phyloP scores from a whole-genome alignment of 768 basidiomycete species.

The Daedaleopsis nitida region DNA sequence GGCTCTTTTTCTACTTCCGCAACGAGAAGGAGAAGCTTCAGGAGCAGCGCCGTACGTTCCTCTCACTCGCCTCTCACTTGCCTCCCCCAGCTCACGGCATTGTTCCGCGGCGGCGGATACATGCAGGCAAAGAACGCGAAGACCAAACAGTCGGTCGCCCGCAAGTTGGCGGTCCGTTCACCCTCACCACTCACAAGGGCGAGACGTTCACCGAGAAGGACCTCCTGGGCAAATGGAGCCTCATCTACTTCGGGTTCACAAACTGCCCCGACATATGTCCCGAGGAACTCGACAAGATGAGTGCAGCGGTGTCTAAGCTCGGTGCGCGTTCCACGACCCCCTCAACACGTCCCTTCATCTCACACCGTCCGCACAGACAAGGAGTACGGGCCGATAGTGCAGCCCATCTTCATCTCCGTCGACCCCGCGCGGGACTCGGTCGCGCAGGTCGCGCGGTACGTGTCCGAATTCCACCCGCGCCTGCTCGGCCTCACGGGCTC shows the following conservation, averaged over 20 bases:
- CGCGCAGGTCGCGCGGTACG: slow-evolving; percentile 60
- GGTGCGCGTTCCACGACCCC: slow-evolving; percentile 48
- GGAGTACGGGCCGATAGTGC: slow-evolving; percentile 68
- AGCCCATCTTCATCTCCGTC: slow-evolving; percentile 93
- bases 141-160: slow-evolving; percentile 81
- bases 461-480: slow-evolving; percentile 87
- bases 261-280: slow-evolving; percentile 99
- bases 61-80: background rate
- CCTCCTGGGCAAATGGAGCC: slow-evolving; percentile 87
- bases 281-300: slow-evolving; percentile 95
- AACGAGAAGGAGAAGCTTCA: slow-evolving; percentile 79
- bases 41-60: slow-evolving; percentile 69
- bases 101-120: background rate
- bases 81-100: background rate
- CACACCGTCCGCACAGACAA: slow-evolving; percentile 50
- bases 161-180: slow-evolving; percentile 90
- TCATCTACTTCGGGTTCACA: slow-evolving; percentile 98
- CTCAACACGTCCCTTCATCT: background rate
- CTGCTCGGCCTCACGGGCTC: slow-evolving; percentile 87
- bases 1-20: slow-evolving; percentile 86
- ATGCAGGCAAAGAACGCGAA: slow-evolving; percentile 71
- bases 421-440: slow-evolving; percentile 91
- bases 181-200: slow-evolving; percentile 65
- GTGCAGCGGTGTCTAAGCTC: slow-evolving; percentile 67
- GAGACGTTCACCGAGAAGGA: slow-evolving; percentile 78